Conservation (phyloP, 176 grass and related monocot genomes). For the Lolium multiflorum region DNA sequence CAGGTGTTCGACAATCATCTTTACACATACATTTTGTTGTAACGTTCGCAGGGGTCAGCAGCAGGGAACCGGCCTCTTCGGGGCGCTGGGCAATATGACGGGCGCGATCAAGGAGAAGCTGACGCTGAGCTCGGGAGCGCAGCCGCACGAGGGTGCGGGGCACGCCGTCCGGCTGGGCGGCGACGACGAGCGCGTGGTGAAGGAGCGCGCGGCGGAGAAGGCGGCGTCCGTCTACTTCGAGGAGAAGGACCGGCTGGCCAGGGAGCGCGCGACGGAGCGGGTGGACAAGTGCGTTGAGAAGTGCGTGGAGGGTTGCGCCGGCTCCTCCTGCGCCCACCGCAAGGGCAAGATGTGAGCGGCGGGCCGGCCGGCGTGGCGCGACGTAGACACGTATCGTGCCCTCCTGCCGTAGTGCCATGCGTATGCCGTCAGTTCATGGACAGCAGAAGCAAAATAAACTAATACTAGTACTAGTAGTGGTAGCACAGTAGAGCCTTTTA, state of each 20-base stretch:
- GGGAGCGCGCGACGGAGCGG: conserved; percentile 41
- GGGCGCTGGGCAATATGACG: conserved; percentile 72
- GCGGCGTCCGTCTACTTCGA: conserved; percentile 58
- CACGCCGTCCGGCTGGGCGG: conserved; percentile 26
- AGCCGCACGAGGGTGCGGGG: not conserved
- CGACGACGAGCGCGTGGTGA: conserved; percentile 38
- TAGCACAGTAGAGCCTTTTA: not conserved
- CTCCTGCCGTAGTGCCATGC: not conserved
- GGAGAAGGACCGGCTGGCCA: conserved; percentile 51
- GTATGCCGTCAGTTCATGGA: not conserved
- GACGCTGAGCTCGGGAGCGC: conserved; percentile 39
- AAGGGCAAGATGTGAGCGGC: conserved; percentile 57
- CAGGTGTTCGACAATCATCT: not conserved
- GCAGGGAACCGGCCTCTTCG: conserved; percentile 36
- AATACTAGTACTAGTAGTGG: not conserved
- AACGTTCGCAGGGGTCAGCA: conserved; percentile 23
- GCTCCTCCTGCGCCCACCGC: conserved; percentile 42
- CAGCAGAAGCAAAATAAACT: not conserved
- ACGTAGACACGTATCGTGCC: not conserved
- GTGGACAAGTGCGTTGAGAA: conserved; percentile 43
- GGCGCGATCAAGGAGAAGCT: conserved; percentile 78
- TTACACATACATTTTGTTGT: not conserved
- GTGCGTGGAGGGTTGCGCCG: conserved; percentile 53
- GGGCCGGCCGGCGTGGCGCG: not conserved
- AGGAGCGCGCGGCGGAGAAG: conserved; percentile 63